Percentiles rank a stretch among this genome's conserved stretches.
Evolutionary conservation across 2,329 filamentous ascomycete species (phyloP).

Genomic region (Curvularia sp.): DNA sequence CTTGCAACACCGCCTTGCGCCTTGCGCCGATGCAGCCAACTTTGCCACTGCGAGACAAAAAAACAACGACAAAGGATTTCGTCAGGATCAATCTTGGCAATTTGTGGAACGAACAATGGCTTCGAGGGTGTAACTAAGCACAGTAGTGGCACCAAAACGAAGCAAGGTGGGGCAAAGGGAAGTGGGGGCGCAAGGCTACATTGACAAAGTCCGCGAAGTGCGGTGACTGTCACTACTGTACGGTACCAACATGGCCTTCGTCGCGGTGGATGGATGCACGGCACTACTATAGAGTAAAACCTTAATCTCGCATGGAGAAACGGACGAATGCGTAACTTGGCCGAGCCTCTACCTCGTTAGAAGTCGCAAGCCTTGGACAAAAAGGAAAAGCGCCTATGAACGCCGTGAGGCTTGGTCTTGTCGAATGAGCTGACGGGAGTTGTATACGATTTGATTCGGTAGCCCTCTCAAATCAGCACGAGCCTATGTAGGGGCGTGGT

Average conservation of each 20-base stretch:
- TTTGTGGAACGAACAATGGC: not conserved
- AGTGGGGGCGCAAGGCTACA: constrained; percentile 22
- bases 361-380: constrained; percentile 24
- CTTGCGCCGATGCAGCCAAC: constrained; percentile 2
- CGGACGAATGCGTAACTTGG: constrained; percentile 16
- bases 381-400: constrained; percentile 18
- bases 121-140: not conserved
- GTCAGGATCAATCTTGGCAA: not conserved
- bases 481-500: constrained; percentile 17
- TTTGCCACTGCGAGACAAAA: not conserved
- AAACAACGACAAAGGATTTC: not conserved
- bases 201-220: constrained; percentile 19
- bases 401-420: constrained; percentile 27
- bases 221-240: constrained; percentile 8
- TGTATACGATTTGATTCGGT: constrained; percentile 20
- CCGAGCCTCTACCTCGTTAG: constrained; percentile 19
- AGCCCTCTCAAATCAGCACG: constrained; percentile 3
- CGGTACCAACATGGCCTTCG: constrained; percentile 11
- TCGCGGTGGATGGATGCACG: constrained; percentile 19
- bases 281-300: constrained; percentile 23
- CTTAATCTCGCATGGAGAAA: constrained; percentile 19
- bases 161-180: constrained; percentile 32
- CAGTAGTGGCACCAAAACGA: constrained; percentile 7
- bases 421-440: constrained; percentile 26
- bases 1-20: constrained; percentile 11